phyloP scores from a whole-genome alignment of 805 yeast species.

The Dipodascus geniculatus region DNA sequence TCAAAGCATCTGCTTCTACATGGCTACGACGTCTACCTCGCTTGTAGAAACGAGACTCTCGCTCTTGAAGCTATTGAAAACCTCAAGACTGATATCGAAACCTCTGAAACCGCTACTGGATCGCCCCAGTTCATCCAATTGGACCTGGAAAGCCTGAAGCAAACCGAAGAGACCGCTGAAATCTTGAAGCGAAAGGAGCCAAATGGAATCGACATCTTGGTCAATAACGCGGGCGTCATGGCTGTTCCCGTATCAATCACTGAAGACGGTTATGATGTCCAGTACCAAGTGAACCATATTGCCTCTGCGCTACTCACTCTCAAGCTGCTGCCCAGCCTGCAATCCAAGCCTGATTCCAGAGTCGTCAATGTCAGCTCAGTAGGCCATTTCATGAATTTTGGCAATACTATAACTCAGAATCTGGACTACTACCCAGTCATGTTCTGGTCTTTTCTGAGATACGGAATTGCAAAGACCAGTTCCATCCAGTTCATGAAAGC shows the following conservation, averaged over 20 bases:
- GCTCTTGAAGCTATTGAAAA: constrained; percentile 47
- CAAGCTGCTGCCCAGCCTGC: constrained; percentile 41
- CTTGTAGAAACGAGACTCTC: constrained; percentile 51
- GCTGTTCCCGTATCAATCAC: constrained; percentile 57
- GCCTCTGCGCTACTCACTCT: constrained; percentile 63
- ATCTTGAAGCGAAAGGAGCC: neutral
- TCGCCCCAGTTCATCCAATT: neutral
- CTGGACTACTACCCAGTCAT: constrained; percentile 54
- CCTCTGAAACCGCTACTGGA: neutral
- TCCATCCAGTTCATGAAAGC: constrained; percentile 63
- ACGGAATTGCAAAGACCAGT: constrained; percentile 65
- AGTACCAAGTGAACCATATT: constrained; percentile 66
- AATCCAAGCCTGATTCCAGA: constrained; percentile 26
- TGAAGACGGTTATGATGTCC: constrained; percentile 63
- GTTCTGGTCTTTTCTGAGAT: constrained; percentile 65
- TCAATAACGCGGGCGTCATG: constrained; percentile 75
- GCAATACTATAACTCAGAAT: constrained; percentile 35
- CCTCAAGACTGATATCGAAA: constrained; percentile 41
- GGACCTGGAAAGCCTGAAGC: neutral
- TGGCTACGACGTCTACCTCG: constrained; percentile 65
- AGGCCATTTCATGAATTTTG: constrained; percentile 44
- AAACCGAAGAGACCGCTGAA: neutral
- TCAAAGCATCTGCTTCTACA: constrained; percentile 67
- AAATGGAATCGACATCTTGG: constrained; percentile 39
- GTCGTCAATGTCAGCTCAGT: constrained; percentile 54